Base-by-base conservation (phyloP, 148 eudicot species). In the Rhododendron ovatum region DNA sequence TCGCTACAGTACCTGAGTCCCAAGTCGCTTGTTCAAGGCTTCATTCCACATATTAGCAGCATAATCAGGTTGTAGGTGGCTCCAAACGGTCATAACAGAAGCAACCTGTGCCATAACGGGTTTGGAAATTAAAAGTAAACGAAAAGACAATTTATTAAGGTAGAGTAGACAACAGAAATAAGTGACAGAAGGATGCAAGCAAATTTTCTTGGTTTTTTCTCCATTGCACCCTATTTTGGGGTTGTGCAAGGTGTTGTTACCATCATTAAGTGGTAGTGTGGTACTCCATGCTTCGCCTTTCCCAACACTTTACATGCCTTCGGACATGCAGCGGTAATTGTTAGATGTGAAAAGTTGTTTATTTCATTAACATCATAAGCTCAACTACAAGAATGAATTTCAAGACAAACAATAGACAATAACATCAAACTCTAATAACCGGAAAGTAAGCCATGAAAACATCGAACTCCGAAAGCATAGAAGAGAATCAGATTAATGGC, bases 1-100 rank as follows among this genome's bases (percentile, higher is more conserved):
- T n/a, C 8, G 17, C 61, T 33, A 81, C 1, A 50, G 57, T 84
- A 96, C 99, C 98, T 92, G 48, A 74, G 99, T 97, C 71, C 98
- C 98, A 77, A 97, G 94, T 15, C 98, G 92, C 88, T 93, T 97
- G 91, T 97, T 97, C 90, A 97, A 89, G 84, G 99, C 95, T 93
- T 97, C 99, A 80, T 91, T 94, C 99, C 98, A 97, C 91, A 95
- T 86, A 87, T 93, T 97, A 41, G 96, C 95, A 84, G 99, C 98
- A 89, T 95, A 95, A 57, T 88, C 92, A 82, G 99, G 99, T 90
- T 93, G 93, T 89, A 97, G 78, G 30, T 95, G 98, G 73, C 85
- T 95, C 98, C 96, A 95, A 78, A 95, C 90, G 26, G 98, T 95
- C 99, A 97, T 97, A 51, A 93, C 94, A 80, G 99, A 97, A 87